phyloP scores from a whole-genome alignment of 2,329 filamentous ascomycete species.

The Arthrobotrys sphaeroides region DNA sequence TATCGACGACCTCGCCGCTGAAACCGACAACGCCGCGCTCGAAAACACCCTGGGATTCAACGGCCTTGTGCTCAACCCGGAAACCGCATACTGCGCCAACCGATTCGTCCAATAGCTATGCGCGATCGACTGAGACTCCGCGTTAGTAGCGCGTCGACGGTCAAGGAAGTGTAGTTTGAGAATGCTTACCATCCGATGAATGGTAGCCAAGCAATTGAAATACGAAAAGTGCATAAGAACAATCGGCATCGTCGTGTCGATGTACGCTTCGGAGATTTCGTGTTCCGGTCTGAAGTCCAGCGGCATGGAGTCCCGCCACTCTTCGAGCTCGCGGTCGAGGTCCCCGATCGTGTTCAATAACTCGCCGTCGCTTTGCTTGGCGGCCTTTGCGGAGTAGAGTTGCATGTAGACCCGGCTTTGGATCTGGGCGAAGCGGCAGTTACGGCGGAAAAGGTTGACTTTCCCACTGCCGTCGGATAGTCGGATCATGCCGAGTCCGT shows the following conservation, averaged over 20 bases:
- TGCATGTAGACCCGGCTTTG: conserved; percentile 93
- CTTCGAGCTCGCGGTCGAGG: conserved; percentile 85
- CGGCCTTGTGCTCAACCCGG: conserved; percentile 88
- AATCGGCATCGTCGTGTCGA: conserved; percentile 76
- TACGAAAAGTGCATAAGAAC: conserved; percentile 96
- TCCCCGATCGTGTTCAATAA: conserved; percentile 95
- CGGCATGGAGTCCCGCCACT: conserved; percentile 96
- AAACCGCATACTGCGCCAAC: conserved; percentile 91
- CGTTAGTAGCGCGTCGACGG: conserved; percentile 7
- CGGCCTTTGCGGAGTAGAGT: conserved; percentile 90
- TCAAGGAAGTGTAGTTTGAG: background rate
- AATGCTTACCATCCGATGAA: conserved; percentile 79
- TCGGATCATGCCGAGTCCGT: conserved; percentile 94
- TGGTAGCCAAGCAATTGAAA: conserved; percentile 96
- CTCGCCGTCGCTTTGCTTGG: conserved; percentile 90
- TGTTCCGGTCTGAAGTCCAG: conserved; percentile 96
- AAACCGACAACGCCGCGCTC: conserved; percentile 89
- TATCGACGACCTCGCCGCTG: conserved; percentile 90
- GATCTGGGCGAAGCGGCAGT: conserved; percentile 90
- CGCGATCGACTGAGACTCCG: conserved; percentile 73
- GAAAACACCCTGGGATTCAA: conserved; percentile 94
- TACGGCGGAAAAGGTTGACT: conserved; percentile 91
- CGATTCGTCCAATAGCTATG: conserved; percentile 98
- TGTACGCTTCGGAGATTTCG: conserved; percentile 80
- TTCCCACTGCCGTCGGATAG: conserved; percentile 87